Evolutionary conservation across 164 flowering plant genomes (phyloP).

Genomic region (Protea cynaroides): DNA sequence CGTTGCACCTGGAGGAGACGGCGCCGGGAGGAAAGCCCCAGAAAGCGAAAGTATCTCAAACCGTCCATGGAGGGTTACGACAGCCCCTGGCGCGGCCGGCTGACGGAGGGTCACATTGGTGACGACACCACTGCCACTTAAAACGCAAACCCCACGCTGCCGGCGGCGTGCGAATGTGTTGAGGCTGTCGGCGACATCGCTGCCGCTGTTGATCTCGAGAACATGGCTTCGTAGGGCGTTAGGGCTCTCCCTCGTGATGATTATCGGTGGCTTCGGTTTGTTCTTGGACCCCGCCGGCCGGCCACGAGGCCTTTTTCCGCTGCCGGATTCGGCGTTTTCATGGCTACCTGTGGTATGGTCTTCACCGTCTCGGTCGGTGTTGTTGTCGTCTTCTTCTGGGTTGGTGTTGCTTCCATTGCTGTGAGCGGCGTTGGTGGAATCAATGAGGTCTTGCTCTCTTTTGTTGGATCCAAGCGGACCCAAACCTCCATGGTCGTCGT

Average conservation of each 20-base stretch:
- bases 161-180: conserved; percentile 57
- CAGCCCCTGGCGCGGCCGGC: conserved; percentile 59
- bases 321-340: conserved; percentile 31
- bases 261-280: conserved; percentile 72
- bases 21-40: conserved; percentile 79
- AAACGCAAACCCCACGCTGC: conserved; percentile 70
- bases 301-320: conserved; percentile 61
- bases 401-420: conserved; percentile 23
- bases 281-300: conserved; percentile 87
- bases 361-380: conserved; percentile 26
- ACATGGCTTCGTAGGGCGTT: conserved; percentile 72
- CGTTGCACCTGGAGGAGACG: conserved; percentile 70
- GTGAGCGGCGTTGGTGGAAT: conserved; percentile 22
- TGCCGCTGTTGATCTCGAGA: conserved; percentile 58
- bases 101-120: conserved; percentile 65
- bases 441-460: conserved; percentile 44
- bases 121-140: conserved; percentile 73
- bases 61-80: conserved; percentile 60
- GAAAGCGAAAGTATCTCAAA: conserved; percentile 75
- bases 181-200: conserved; percentile 58
- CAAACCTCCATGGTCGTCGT: conserved; percentile 28
- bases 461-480: conserved; percentile 20
- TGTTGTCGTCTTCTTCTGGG: conserved; percentile 33
- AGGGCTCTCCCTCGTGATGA: conserved; percentile 76
- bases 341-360: conserved; percentile 31